phyloP scores from a whole-genome alignment of 148 eudicot species.

The Rhododendron ovatum region DNA sequence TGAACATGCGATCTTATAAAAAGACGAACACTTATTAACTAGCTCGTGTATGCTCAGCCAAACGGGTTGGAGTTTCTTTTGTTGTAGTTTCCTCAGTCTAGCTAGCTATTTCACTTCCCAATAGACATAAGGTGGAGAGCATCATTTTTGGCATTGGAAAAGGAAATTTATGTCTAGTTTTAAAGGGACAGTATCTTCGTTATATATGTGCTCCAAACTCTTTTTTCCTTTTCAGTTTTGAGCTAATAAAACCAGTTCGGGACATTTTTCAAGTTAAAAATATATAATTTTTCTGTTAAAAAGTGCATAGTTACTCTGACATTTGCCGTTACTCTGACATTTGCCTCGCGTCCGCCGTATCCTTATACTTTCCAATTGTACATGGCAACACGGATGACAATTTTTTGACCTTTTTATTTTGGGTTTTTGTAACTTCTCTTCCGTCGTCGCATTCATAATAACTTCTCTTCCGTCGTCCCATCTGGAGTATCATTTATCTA shows the following conservation, averaged over 20 bases:
- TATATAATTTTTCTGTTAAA: background rate
- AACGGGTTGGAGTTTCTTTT: background rate
- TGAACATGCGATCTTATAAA: too few species aligned
- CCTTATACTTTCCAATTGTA: background rate
- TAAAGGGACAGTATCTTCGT: slow-evolving; percentile 33
- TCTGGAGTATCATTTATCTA: too few species aligned
- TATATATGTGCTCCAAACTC: slow-evolving; percentile 15
- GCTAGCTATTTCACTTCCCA: background rate
- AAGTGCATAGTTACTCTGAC: background rate
- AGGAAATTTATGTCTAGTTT: slow-evolving; percentile 38
- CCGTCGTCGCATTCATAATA: too few species aligned
- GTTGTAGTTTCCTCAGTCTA: background rate
- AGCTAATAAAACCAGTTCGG: background rate
- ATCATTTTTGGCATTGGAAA: slow-evolving; percentile 26
- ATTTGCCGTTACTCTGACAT: background rate
- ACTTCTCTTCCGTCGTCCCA: too few species aligned
- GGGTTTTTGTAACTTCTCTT: too few species aligned
- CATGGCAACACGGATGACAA: background rate
- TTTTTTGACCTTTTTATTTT: background rate
- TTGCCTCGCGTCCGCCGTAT: background rate
- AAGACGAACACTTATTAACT: too few species aligned
- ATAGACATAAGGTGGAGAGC: slow-evolving; percentile 9
- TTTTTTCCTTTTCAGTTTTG: background rate
- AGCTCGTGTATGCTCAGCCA: background rate
- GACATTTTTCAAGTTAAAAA: background rate